Evolutionary conservation across 495 filamentous ascomycete species (phyloP).

Genomic region (Beverwykella pulmonaria): DNA sequence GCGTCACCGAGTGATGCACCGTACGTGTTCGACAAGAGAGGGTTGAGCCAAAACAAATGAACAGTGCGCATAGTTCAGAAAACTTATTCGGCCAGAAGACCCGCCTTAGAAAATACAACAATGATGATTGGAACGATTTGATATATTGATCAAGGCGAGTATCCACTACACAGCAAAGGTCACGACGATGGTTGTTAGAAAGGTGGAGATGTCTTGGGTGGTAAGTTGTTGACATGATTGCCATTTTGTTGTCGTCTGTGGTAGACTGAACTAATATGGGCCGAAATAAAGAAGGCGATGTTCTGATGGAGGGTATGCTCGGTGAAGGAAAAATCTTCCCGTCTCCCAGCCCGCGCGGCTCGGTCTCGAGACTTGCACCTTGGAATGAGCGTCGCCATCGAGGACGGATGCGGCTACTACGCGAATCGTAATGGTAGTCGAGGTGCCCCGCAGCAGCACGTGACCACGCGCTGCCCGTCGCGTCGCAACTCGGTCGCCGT

Average conservation of each 20-base stretch:
- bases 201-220: constrained; percentile 38
- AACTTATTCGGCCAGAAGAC: constrained; percentile 38
- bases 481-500: background rate
- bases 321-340: constrained; percentile 64
- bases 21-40: constrained; percentile 27
- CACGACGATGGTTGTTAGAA: constrained; percentile 44
- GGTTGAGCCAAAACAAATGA: constrained; percentile 40
- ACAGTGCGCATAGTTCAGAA: constrained; percentile 40
- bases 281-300: constrained; percentile 87
- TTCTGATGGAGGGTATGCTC: constrained; percentile 83
- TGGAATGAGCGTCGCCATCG: background rate
- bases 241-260: constrained; percentile 77
- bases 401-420: background rate
- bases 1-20: constrained; percentile 34
- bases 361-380: background rate
- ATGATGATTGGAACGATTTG: constrained; percentile 39
- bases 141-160: constrained; percentile 63
- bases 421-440: too few species aligned
- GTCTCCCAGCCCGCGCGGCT: background rate
- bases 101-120: constrained; percentile 36
- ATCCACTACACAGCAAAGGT: constrained; percentile 46
- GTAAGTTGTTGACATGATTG: constrained; percentile 55
- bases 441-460: background rate
- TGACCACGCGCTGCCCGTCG: background rate
- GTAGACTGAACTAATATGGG: constrained; percentile 89